These are phyloP conservation scores for Kazachstania bromeliacearum DNA, from an alignment of 805 yeast species.

Conservation along the genomic window DNA sequence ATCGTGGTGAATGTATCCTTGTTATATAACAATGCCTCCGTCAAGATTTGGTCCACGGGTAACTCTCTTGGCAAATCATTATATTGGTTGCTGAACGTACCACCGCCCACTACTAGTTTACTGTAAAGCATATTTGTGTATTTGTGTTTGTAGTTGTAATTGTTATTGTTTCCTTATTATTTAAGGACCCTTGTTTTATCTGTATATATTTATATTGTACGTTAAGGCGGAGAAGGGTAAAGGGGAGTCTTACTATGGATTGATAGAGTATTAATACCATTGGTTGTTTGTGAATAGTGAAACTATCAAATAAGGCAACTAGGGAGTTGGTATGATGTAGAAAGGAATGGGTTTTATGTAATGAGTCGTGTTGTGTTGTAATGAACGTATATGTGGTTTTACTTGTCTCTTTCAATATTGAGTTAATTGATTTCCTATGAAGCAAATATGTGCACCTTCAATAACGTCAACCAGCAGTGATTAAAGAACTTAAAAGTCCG, in stretches of 20 bases:
- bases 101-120: constrained; percentile 55
- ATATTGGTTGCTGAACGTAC: constrained; percentile 76
- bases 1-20: constrained; percentile 36
- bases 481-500: too few relatives aligned
- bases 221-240: not conserved
- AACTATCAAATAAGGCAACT: too few relatives aligned
- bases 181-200: not conserved
- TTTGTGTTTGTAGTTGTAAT: not conserved
- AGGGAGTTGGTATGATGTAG: too few relatives aligned
- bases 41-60: constrained; percentile 49
- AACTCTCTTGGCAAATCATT: constrained; percentile 54
- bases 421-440: too few relatives aligned
- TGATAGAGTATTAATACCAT: too few relatives aligned
- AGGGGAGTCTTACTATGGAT: not conserved
- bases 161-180: not conserved
- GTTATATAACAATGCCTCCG: constrained; percentile 42
- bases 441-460: too few relatives aligned
- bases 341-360: too few relatives aligned
- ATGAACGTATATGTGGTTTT: too few relatives aligned
- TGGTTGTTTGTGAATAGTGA: too few relatives aligned
- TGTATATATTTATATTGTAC: not conserved
- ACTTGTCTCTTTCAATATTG: too few relatives aligned
- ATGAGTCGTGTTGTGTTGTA: too few relatives aligned
- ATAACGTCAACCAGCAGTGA: too few relatives aligned
- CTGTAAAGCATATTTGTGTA: not conserved